Conservation (phyloP, 352 stramenopile species). For the Phytophthora vignae region DNA sequence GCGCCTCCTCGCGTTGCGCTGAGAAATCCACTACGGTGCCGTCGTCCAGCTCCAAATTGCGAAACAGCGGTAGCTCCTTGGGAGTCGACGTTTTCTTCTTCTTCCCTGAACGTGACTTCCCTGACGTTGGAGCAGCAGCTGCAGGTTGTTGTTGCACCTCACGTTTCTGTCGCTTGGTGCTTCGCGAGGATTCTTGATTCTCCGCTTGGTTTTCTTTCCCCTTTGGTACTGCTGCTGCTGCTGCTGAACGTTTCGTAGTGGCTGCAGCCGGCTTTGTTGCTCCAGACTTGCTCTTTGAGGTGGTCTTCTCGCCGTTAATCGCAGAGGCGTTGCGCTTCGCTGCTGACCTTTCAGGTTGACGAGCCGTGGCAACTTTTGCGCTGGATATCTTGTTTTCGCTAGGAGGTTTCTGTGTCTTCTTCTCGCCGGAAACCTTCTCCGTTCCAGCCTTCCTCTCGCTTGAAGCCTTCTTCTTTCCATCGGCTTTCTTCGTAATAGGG, state of each 20-base stretch:
- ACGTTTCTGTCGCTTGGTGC: slow-evolving; percentile 34
- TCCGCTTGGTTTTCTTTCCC: slow-evolving; percentile 12
- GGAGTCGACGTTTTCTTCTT: slow-evolving; percentile 24
- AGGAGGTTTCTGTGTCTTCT: slow-evolving; percentile 6
- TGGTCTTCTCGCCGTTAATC: slow-evolving; percentile 15
- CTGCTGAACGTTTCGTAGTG: slow-evolving; percentile 27
- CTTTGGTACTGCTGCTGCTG: not conserved
- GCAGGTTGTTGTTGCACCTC: slow-evolving; percentile 7
- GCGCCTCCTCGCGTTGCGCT: slow-evolving; percentile 36
- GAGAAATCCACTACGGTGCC: slow-evolving; percentile 43
- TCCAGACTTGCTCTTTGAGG: slow-evolving; percentile 1
- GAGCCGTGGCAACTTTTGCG: not conserved
- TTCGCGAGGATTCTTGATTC: slow-evolving; percentile 15
- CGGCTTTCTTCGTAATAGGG: slow-evolving; percentile 15
- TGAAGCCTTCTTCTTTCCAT: slow-evolving; percentile 10
- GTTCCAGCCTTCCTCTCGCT: slow-evolving; percentile 9
- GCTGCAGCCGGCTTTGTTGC: slow-evolving; percentile 9
- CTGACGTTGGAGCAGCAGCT: slow-evolving; percentile 3
- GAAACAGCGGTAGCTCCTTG: slow-evolving; percentile 36
- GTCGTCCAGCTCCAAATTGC: slow-evolving; percentile 44
- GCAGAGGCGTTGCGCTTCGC: slow-evolving; percentile 23
- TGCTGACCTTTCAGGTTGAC: slow-evolving; percentile 18
- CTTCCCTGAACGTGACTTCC: slow-evolving; percentile 23
- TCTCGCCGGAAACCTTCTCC: slow-evolving; percentile 3
- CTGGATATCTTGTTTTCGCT: slow-evolving; percentile 10